Evolutionary conservation across 2,329 filamentous ascomycete genomes (phyloP).

Genomic region (Claviceps quebecensis): DNA sequence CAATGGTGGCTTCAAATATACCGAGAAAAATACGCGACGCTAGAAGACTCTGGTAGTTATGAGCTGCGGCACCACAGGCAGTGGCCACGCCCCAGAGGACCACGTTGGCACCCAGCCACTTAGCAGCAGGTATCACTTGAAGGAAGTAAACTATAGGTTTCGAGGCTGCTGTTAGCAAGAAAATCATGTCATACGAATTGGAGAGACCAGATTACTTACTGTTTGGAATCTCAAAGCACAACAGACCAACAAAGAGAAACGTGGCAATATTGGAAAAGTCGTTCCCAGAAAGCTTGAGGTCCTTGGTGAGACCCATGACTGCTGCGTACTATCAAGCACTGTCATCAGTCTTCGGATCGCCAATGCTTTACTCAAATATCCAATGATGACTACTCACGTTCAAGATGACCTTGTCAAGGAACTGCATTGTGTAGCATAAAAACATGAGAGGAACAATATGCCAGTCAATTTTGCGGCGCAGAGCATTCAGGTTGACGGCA

Average conservation of each 20-base stretch:
- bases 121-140: slow-evolving; percentile 44
- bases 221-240: slow-evolving; percentile 45
- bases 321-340: slow-evolving; percentile 39
- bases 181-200: not conserved
- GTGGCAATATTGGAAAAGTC: slow-evolving; percentile 50
- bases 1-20: slow-evolving; percentile 46
- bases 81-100: slow-evolving; percentile 44
- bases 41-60: slow-evolving; percentile 38
- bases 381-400: slow-evolving; percentile 33
- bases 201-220: slow-evolving; percentile 21
- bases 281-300: slow-evolving; percentile 39
- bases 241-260: slow-evolving; percentile 47
- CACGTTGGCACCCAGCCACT: slow-evolving; percentile 46
- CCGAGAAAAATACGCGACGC: slow-evolving; percentile 44
- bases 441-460: slow-evolving; percentile 49
- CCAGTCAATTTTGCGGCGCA: slow-evolving; percentile 43
- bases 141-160: slow-evolving; percentile 35
- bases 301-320: slow-evolving; percentile 47
- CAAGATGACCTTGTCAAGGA: slow-evolving; percentile 49
- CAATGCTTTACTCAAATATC: too few relatives aligned
- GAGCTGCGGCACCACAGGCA: slow-evolving; percentile 37
- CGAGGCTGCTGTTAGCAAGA: not conserved
- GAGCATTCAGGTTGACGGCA: slow-evolving; percentile 26
- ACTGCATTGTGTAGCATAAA: slow-evolving; percentile 46
- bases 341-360: not conserved